Evolutionary conservation across 257 asterid genomes (phyloP).

Genomic region (Penstemon newberryi): DNA sequence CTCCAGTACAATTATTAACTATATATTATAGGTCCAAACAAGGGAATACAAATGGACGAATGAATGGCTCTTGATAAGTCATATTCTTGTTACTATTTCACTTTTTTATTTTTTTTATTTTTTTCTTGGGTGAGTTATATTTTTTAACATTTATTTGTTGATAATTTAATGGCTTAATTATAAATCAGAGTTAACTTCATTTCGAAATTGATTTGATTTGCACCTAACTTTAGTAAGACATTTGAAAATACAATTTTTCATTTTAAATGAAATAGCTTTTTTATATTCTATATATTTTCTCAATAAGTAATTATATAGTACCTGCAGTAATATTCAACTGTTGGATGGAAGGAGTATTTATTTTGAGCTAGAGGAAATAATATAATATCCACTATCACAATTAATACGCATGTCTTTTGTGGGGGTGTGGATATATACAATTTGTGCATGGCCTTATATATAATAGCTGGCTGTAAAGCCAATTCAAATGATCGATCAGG

Average conservation of each 20-base stretch:
- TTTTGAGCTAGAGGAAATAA: not conserved
- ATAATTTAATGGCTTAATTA: no score
- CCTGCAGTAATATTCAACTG: no score
- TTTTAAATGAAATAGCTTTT: no score
- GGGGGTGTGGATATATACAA: slow-evolving; percentile 29
- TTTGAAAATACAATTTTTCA: no score
- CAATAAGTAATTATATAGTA: no score
- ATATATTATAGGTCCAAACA: slow-evolving; percentile 7
- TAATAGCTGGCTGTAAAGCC: slow-evolving; percentile 15
- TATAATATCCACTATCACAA: not conserved
- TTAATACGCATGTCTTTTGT: slow-evolving; percentile 22
- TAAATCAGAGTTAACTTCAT: no score
- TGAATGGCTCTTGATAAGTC: slow-evolving; percentile 21
- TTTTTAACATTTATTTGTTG: no score
- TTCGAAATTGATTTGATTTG: no score
- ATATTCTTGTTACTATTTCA: not conserved
- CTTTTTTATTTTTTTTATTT: not conserved
- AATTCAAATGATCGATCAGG: slow-evolving; percentile 30
- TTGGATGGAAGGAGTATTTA: no score
- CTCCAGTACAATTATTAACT: slow-evolving; percentile 27
- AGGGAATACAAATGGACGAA: not conserved
- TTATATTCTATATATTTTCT: no score
- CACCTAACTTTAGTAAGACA: no score
- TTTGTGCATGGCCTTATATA: slow-evolving; percentile 19
- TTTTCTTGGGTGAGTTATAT: no score